Evolutionary conservation across 164 flowering plant species (phyloP), one percentile per base, ranked within the genome.

Genomic region (Piper longum): DNA sequence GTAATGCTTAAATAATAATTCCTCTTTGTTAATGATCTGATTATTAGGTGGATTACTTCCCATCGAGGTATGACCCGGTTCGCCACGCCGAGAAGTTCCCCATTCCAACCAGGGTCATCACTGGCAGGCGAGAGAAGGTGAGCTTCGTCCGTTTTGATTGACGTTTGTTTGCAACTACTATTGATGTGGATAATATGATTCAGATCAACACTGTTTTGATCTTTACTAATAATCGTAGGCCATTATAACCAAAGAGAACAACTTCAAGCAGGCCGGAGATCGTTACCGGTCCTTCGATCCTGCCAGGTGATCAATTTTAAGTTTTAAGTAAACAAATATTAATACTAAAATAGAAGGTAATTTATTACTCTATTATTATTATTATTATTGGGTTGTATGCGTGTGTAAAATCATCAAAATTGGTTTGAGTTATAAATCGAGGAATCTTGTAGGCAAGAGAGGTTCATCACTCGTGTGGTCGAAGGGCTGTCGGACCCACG

Each of bases 261-360:
- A 95, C 79, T 95, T 95, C 82, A 84, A 88, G 80, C 87, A 91
- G 72, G 89, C 97, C 16, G 99, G 99, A 60, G 93, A 95, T 75
- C 80, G 97, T 77, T 95, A 85, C 85, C 77, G 97, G 62, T 83
- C 96, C n/a, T 85, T 70, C 64, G 67, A 80, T 5, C 82, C 89
- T 36, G 97, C 81, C 79, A 88, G 97, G 97, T 89, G 76, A 57
- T 26, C 43, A 12, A 16, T 9, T 42, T 26, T 17, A 45, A 42
- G 9, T 11, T 44, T 44, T 44, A 11, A 44, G 7, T 44, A 44
- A 44, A 0, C 7, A 6, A 5, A 44, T 44, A 44, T 6, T 11
- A 6, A 0, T 44, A 11, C 0, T 44, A 2, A 44, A 6, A 44
- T 5, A 44, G 11, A 9, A 9, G 45, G 48, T 5, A 44, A 44